These are phyloP conservation scores for Torulaspora pretoriensis DNA, from an alignment of 1,139 yeast species.

Conservation along the genomic window DNA sequence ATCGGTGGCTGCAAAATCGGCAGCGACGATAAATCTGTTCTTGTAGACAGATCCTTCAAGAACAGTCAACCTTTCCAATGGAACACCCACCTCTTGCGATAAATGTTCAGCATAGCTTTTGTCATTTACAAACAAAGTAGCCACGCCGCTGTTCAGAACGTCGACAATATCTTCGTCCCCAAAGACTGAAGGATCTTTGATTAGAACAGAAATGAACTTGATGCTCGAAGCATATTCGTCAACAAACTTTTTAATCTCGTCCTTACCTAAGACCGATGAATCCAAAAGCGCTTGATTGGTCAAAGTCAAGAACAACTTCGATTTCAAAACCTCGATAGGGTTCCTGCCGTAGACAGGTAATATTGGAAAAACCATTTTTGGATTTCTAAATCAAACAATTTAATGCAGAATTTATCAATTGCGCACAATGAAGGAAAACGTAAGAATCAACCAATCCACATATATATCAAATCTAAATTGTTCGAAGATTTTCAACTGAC, in stretches of 20 bases:
- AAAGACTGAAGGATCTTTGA: constrained; percentile 13
- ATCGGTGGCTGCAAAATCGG: constrained; percentile 33
- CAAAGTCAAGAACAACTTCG: constrained; percentile 25
- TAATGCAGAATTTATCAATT: background rate
- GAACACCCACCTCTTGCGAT: constrained; percentile 51
- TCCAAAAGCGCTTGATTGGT: constrained; percentile 29
- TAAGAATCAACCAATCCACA: background rate
- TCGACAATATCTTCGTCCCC: constrained; percentile 48
- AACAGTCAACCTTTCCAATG: constrained; percentile 35
- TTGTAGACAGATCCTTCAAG: constrained; percentile 16
- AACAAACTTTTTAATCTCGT: constrained; percentile 19
- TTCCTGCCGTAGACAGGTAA: constrained; percentile 28
- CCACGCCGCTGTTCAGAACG: constrained; percentile 65
- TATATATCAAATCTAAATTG: background rate
- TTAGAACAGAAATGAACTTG: constrained; percentile 20
- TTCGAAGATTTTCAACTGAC: background rate
- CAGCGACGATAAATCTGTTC: constrained; percentile 47
- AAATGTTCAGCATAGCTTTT: constrained; percentile 39
- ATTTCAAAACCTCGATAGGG: constrained; percentile 11
- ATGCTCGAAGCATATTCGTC: constrained; percentile 12
- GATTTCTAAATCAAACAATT: background rate
- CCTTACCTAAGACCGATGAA: constrained; percentile 17
- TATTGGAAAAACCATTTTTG: constrained; percentile 29
- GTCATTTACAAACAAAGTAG: constrained; percentile 45
- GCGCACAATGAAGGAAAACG: no score